Base-by-base conservation (phyloP, 805 yeast genomes). In the Saccharomycopsis amapae region DNA sequence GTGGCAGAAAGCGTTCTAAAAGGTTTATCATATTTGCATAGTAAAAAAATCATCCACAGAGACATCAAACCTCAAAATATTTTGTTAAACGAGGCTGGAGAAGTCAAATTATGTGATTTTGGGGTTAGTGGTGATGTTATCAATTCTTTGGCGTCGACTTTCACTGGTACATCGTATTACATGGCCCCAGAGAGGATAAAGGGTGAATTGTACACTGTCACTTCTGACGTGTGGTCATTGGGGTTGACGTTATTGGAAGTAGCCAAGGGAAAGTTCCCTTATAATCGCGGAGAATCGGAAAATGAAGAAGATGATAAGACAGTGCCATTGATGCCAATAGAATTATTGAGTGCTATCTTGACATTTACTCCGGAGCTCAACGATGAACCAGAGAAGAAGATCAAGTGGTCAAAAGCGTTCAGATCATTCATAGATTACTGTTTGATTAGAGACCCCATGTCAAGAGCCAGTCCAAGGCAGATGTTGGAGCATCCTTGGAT, bases 121-220 rank as follows among this genome's bases (percentile, higher is more conserved):
- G 98, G 98, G 18, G 98, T 93, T 23, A 82, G 95, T 59, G 98
- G 98, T 9, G 96, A 87, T 58, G 96, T 93, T 17, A 96, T 90
- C 26, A 84, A 93, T 62, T 87, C 96, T 0, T 68, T 93, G 39
- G 97, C 97, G 1, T 86, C 96, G 1, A 93, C 98, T 0, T 93
- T 89, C 59, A 93, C 96, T 0, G 98, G 98, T 2, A 93, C 98
- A 0, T 89, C 95, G 9, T 90, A 86, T 61, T 93, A 93, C 63
- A 93, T 93, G 98, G 97, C 98, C 0, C 98, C 98, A 0, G 98
- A 93, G 63, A 73, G 98, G 56, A 90, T 93, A 42, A 85, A 85
- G 67, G 97, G 96, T 24, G 90, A 87, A 58, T 93, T 96, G 1
- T 93, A 93, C 59, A 83, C 95, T 9, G 96, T 90, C 2, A 85